Conservation (phyloP, 768 basidiomycete species). For the Mycena alexandri region DNA sequence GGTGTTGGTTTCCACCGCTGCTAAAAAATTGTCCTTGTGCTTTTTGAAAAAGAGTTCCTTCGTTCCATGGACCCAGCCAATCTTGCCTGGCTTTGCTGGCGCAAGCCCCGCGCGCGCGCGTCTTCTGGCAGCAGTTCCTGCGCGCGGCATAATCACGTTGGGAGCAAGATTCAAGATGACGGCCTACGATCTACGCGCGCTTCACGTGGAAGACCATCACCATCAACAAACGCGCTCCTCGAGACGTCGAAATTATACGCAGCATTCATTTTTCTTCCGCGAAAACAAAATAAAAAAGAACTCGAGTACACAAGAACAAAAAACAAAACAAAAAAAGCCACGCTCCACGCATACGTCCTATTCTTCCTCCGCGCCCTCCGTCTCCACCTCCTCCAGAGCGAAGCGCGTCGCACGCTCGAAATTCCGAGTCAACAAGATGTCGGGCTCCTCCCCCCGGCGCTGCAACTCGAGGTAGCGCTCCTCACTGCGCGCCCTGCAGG, state of each 20-base stretch:
- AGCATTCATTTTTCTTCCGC: too few relatives aligned
- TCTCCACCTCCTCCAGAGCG: conserved; percentile 4
- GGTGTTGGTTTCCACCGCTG: not conserved
- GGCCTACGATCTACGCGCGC: not conserved
- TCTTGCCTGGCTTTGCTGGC: conserved; percentile 7
- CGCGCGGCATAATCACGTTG: conserved; percentile 9
- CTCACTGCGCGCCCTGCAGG: too few relatives aligned
- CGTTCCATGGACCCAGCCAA: conserved; percentile 18
- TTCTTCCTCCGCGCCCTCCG: too few relatives aligned
- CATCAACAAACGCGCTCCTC: too few relatives aligned
- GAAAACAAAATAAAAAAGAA: too few relatives aligned
- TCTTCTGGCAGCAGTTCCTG: not conserved
- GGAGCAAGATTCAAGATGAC: not conserved
- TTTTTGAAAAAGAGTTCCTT: not conserved
- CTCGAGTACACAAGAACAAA: too few relatives aligned
- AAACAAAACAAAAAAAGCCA: too few relatives aligned
- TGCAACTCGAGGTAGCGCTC: conserved; percentile 2
- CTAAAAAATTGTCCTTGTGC: not conserved
- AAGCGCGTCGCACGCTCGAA: not conserved
- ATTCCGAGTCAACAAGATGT: conserved; percentile 4
- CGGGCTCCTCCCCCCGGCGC: conserved; percentile 12
- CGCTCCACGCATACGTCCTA: too few relatives aligned
- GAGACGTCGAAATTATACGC: too few relatives aligned
- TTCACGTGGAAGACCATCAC: not conserved
- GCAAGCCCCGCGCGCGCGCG: not conserved